Base-by-base conservation (phyloP, 805 yeast species). In the Candida tallmaniae region DNA sequence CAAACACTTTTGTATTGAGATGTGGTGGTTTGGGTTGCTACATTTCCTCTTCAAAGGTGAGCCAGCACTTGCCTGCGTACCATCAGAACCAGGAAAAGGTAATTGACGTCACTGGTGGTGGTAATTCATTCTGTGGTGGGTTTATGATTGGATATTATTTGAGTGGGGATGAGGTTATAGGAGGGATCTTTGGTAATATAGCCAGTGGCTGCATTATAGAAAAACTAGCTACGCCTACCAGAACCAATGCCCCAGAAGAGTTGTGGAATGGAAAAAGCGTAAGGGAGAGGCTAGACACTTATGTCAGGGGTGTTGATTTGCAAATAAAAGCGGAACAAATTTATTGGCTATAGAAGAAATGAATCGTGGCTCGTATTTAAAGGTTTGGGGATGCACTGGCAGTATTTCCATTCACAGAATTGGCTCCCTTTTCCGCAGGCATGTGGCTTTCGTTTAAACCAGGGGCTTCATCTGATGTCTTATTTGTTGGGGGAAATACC, bases 161-260 rank as follows among this genome's bases (percentile, higher is more conserved):
- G 32, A 26, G 58, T 20, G 63, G 74, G 54, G 66, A 79, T 67
- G 50, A 56, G 1, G 56, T 70, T 7, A 83, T 81, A 0, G 76
- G 80, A 5, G 60, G 80, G 0, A 28, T 43, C 6, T 75, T 75
- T 50, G 97, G 88, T 0, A 83, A 76, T 38, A 60, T 89, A 3
- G 87, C 83, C 0, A 85, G 96, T 38, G 90, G 95, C 0, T 63
- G 79, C 31, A 76, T 83, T n/a, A 76, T 89, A 23, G 96, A 89
- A 52, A 81, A 75, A 44, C 60, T 83, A 27, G 97, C 96, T 0
- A 65, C 82, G 50, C 95, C 96, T 0, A 45, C 42, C 0, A 43
- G 34, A 4, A 94, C 95, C 0, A n/a, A n/a, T n/a, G 7, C 13
- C 7, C 8, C 8, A 25, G 35, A 46, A 1, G 73, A 67, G 14